These are phyloP conservation scores for Phytopythium oedochilum DNA, from an alignment of 352 stramenopile genomes.

Conservation along the genomic window DNA sequence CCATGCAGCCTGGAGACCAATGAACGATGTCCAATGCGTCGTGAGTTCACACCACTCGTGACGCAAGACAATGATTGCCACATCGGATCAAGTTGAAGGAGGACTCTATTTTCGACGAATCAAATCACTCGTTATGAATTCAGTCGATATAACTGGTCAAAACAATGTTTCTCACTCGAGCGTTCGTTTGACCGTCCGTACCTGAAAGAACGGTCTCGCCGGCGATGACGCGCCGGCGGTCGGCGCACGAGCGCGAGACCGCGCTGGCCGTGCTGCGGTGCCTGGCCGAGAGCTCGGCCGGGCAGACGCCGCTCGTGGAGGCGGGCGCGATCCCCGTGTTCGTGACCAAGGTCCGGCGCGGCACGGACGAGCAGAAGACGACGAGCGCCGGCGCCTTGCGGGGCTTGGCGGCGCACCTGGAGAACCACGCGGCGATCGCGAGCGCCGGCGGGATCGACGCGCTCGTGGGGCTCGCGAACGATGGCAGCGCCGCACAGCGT, in stretches of 20 bases:
- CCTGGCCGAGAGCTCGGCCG: background rate
- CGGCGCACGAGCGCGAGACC: background rate
- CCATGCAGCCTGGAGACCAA: too few species aligned
- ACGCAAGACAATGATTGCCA: too few species aligned
- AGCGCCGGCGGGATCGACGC: background rate
- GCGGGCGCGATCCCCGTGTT: background rate
- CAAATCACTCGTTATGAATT: too few species aligned
- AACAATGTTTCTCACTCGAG: too few species aligned
- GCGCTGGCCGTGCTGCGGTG: background rate
- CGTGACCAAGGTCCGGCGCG: background rate
- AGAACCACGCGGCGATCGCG: background rate
- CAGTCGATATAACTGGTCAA: too few species aligned
- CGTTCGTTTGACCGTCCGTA: too few species aligned
- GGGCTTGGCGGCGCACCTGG: background rate
- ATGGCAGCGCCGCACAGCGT: background rate
- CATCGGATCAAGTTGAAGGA: too few species aligned
- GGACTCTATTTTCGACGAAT: too few species aligned
- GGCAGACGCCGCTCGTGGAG: background rate
- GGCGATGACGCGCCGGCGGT: too few species aligned
- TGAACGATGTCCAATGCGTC: too few species aligned
- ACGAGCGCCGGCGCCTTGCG: background rate
- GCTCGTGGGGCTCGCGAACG: background rate
- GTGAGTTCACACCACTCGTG: too few species aligned
- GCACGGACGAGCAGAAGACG: background rate
- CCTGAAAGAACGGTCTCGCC: too few species aligned